These are phyloP conservation scores for Euptelea pleiosperma DNA, from an alignment of 164 flowering plant genomes.

Conservation along the genomic window DNA sequence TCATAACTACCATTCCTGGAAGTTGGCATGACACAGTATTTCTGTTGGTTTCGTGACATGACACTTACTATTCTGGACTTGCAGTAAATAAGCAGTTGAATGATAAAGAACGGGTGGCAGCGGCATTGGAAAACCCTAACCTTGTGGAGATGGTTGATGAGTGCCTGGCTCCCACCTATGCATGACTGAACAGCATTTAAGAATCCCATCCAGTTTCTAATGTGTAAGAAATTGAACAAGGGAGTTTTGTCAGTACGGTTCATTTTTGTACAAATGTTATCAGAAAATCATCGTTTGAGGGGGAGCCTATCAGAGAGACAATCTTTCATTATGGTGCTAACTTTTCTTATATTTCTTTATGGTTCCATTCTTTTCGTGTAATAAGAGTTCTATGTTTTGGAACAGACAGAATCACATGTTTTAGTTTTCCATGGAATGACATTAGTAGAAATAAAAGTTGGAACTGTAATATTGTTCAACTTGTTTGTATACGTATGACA, in stretches of 20 bases:
- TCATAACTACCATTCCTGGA: too few species aligned
- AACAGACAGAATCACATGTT: too few species aligned
- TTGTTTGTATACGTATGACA: too few species aligned
- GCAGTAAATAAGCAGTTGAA: slow-evolving; percentile 92
- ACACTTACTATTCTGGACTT: slow-evolving; percentile 4
- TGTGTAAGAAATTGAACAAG: neutral
- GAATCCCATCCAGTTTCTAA: neutral
- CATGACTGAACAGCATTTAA: slow-evolving; percentile 12
- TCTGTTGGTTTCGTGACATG: neutral
- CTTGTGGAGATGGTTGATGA: slow-evolving; percentile 79
- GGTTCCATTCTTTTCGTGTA: too few species aligned
- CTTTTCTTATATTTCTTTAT: too few species aligned
- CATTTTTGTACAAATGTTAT: slow-evolving; percentile 4
- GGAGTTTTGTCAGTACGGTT: neutral
- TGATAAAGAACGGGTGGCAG: slow-evolving; percentile 93
- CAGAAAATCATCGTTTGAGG: neutral
- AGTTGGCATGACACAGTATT: neutral
- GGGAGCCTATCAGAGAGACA: too few species aligned
- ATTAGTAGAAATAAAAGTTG: too few species aligned
- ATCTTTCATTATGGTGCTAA: too few species aligned
- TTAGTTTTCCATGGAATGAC: too few species aligned
- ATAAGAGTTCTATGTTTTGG: too few species aligned
- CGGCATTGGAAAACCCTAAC: slow-evolving; percentile 83
- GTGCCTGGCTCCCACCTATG: slow-evolving; percentile 70
- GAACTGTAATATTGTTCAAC: too few species aligned